A percentile compares a stretch with the other conserved stretches of the same genome.
These are phyloP conservation scores for Eucalyptus marginata DNA, from an alignment of 345 rosid genomes.

Conservation along the genomic window DNA sequence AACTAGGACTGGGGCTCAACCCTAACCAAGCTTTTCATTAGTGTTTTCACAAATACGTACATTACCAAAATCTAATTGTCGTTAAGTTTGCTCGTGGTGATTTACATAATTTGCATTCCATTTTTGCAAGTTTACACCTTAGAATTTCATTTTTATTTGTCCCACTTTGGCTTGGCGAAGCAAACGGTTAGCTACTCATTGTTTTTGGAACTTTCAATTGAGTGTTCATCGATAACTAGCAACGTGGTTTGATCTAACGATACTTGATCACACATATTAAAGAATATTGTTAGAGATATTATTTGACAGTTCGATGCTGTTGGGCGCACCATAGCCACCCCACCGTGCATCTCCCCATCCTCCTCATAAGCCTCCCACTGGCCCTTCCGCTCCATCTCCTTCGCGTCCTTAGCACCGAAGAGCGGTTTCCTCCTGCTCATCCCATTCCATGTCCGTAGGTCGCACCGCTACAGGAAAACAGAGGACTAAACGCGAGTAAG, in stretches of 20 bases:
- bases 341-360: background rate
- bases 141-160: background rate
- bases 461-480: background rate
- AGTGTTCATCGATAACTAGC: background rate
- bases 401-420: background rate
- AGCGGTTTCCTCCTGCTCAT: background rate
- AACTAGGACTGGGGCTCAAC: background rate
- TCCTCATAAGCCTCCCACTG: background rate
- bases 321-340: background rate
- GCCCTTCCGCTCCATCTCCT: background rate
- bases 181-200: background rate
- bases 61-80: background rate
- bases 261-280: background rate
- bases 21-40: background rate
- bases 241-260: background rate
- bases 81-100: rapidly evolving
- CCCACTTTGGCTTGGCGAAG: background rate
- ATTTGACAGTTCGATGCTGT: background rate
- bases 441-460: background rate
- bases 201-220: background rate
- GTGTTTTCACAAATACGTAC: background rate
- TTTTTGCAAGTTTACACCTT: background rate
- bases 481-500: background rate
- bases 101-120: background rate
- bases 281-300: background rate